Conservation (phyloP, 116 monocot genomes). For the Iris pallida region DNA sequence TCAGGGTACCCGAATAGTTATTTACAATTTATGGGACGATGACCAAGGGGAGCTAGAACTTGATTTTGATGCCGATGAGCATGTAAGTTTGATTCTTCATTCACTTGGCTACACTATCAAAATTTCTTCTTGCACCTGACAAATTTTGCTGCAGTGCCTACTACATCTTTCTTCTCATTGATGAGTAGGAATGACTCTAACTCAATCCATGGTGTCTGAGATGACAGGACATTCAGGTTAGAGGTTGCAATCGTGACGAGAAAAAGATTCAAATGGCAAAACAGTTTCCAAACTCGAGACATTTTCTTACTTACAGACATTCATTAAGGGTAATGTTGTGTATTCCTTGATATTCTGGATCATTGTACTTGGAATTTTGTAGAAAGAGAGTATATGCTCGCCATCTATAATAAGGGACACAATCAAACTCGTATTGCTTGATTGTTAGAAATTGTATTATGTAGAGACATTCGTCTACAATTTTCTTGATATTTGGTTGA, state of each 20-base stretch:
- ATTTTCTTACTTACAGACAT: conserved; percentile 78
- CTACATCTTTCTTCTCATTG: background rate
- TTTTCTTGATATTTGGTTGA: background rate
- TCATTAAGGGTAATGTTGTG: conserved; percentile 62
- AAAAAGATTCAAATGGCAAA: conserved; percentile 74
- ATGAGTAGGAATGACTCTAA: background rate
- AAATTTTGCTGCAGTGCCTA: too few relatives aligned
- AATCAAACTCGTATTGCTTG: background rate
- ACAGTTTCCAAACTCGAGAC: conserved; percentile 66
- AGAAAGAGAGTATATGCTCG: background rate
- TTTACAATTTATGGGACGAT: conserved; percentile 58
- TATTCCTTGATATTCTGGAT: background rate
- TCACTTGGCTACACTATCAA: background rate
- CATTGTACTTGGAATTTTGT: background rate
- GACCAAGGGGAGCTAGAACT: conserved; percentile 52
- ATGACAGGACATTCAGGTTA: conserved; percentile 79
- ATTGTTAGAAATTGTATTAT: background rate
- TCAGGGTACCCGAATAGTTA: conserved; percentile 46
- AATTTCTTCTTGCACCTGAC: too few relatives aligned
- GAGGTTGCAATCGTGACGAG: conserved; percentile 79
- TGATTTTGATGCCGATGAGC: conserved; percentile 42
- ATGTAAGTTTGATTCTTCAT: conserved; percentile 25
- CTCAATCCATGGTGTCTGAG: conserved; percentile 9
- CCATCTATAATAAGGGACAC: too few relatives aligned
- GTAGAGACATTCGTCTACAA: background rate